Conservation (phyloP, 768 basidiomycete species). For the Russula virescens region DNA sequence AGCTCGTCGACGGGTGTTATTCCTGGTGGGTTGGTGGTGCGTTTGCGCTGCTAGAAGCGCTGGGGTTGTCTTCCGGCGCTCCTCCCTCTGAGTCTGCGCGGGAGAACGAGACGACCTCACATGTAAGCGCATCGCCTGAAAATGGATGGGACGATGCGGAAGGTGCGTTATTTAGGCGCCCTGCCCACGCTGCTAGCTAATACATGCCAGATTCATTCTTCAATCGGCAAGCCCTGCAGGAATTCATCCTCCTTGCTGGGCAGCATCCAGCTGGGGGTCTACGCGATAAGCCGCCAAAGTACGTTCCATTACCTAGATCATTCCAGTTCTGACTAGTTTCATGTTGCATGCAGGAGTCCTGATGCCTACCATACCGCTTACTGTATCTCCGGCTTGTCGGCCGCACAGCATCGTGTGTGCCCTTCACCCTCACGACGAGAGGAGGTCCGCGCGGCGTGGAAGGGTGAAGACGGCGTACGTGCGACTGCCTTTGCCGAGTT, state of each 20-base stretch:
- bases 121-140: conserved; percentile 26
- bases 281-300: conserved; percentile 96
- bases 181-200: background rate
- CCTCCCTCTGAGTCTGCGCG: conserved; percentile 5
- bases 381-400: conserved; percentile 84
- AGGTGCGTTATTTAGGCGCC: conserved; percentile 37
- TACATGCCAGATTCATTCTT: conserved; percentile 42
- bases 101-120: conserved; percentile 39
- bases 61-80: conserved; percentile 35
- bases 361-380: conserved; percentile 96
- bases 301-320: conserved; percentile 25
- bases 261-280: conserved; percentile 85
- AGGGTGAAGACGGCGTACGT: conserved; percentile 32
- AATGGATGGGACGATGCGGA: conserved; percentile 68
- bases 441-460: conserved; percentile 39
- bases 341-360: conserved; percentile 47
- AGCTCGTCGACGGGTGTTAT: conserved; percentile 99
- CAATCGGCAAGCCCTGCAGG: conserved; percentile 70
- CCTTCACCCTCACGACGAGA: conserved; percentile 38
- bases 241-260: conserved; percentile 80
- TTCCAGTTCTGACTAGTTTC: background rate
- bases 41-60: conserved; percentile 68
- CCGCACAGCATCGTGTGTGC: conserved; percentile 74
- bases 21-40: conserved; percentile 99
- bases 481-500: conserved; percentile 47